Evolutionary conservation across 1,284 basidiomycete species (phyloP).

Genomic region (Pholiota adiposa): DNA sequence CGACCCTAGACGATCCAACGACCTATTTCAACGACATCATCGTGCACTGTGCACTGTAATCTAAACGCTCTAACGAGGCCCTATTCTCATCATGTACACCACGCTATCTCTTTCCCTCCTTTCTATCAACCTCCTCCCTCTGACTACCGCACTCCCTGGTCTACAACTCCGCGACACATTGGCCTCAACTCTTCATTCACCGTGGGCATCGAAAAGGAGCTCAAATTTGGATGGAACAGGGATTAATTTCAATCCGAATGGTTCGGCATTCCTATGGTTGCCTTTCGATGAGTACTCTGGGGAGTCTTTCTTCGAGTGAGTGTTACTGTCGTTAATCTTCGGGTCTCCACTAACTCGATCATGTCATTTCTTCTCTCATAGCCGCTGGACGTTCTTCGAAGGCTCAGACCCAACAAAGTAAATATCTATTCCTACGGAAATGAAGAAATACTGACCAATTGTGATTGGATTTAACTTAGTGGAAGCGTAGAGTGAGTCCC

Average conservation of each 20-base stretch:
- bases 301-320: conserved; percentile 56
- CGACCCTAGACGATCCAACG: neutral
- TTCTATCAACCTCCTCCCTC: conserved; percentile 6
- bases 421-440: conserved; percentile 27
- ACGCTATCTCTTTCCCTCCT: conserved; percentile 11
- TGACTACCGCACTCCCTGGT: conserved; percentile 6
- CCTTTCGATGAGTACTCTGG: conserved; percentile 57
- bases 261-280: conserved; percentile 56
- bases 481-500: conserved; percentile 62
- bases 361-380: conserved; percentile 27
- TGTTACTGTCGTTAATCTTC: conserved; percentile 9
- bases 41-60: neutral
- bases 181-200: neutral
- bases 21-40: neutral
- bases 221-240: conserved; percentile 10
- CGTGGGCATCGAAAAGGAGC: neutral
- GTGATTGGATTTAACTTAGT: conserved; percentile 26
- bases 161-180: conserved; percentile 3
- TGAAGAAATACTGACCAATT: conserved; percentile 9
- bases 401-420: conserved; percentile 69
- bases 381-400: conserved; percentile 62
- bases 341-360: neutral
- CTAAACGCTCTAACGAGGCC: conserved; percentile 8
- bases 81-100: conserved; percentile 12
- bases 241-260: conserved; percentile 42